A percentile compares a stretch with the other conserved stretches of the same genome.
Conservation (phyloP, 2,329 filamentous ascomycete species). For the Drechmeria coniospora region DNA sequence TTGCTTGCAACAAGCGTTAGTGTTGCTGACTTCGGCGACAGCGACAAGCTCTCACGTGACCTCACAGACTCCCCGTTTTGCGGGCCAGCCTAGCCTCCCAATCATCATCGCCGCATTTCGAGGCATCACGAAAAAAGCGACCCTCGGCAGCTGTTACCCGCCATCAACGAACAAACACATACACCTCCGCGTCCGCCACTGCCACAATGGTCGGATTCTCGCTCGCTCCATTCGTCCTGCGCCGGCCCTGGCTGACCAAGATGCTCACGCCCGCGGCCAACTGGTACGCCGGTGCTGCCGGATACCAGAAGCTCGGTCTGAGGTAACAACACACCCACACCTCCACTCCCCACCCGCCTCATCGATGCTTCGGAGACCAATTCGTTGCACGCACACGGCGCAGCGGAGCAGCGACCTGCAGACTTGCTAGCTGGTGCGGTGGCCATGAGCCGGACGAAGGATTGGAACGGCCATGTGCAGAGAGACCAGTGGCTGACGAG, state of each 20-base stretch:
- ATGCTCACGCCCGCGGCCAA: slow-evolving; percentile 66
- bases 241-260: slow-evolving; percentile 71
- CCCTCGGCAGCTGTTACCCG: slow-evolving; percentile 5
- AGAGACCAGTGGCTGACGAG: slow-evolving; percentile 13
- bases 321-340: slow-evolving; percentile 39
- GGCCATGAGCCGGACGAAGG: too few species aligned
- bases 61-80: slow-evolving; percentile 16
- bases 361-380: neutral
- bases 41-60: slow-evolving; percentile 14
- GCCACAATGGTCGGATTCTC: slow-evolving; percentile 50
- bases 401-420: too few species aligned
- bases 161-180: too few species aligned
- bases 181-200: too few species aligned
- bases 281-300: slow-evolving; percentile 81
- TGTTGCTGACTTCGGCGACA: too few species aligned
- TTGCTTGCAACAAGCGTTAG: too few species aligned
- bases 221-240: slow-evolving; percentile 58
- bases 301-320: slow-evolving; percentile 86
- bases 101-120: slow-evolving; percentile 19
- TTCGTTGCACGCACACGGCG: too few species aligned
- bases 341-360: neutral
- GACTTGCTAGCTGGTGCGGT: too few species aligned
- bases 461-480: too few species aligned
- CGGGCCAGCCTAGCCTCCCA: slow-evolving; percentile 9
- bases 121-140: slow-evolving; percentile 13